Conservation (phyloP, 352 stramenopile species). For the Pythium brachiatum region DNA sequence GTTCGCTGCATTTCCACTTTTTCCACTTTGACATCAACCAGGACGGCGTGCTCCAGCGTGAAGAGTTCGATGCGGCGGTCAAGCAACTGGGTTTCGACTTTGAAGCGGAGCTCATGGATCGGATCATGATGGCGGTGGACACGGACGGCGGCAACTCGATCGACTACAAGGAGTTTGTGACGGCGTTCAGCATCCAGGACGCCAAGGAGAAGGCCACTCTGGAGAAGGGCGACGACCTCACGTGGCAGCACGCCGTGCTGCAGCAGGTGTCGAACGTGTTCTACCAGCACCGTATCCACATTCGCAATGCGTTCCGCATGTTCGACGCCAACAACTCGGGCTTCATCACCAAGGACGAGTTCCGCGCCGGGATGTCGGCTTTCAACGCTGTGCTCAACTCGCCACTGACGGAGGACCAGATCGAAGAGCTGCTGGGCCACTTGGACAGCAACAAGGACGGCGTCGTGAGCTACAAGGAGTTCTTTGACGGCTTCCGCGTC, state of each 20-base stretch:
- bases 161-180: constrained; percentile 92
- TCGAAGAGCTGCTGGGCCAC: constrained; percentile 84
- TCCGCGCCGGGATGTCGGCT: constrained; percentile 77
- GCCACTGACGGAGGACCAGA: constrained; percentile 89
- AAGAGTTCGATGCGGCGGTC: constrained; percentile 77
- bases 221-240: constrained; percentile 56
- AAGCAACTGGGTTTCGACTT: constrained; percentile 68
- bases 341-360: constrained; percentile 81
- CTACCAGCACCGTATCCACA: constrained; percentile 93
- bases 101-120: constrained; percentile 46
- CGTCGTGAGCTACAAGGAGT: constrained; percentile 93
- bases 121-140: constrained; percentile 86
- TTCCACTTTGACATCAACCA: constrained; percentile 82
- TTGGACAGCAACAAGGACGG: constrained; percentile 90
- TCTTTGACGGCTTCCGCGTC: constrained; percentile 90
- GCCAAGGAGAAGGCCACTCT: constrained; percentile 56
- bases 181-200: constrained; percentile 87
- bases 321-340: constrained; percentile 88
- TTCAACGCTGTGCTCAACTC: constrained; percentile 91
- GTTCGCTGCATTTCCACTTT: constrained; percentile 82
- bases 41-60: constrained; percentile 74
- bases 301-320: constrained; percentile 90
- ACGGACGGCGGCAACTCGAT: constrained; percentile 87
- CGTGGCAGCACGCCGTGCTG: constrained; percentile 91
- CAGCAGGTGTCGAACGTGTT: constrained; percentile 94